Evolutionary conservation across 2,329 filamentous ascomycete species (phyloP).

Genomic region (Penicillium sp.): DNA sequence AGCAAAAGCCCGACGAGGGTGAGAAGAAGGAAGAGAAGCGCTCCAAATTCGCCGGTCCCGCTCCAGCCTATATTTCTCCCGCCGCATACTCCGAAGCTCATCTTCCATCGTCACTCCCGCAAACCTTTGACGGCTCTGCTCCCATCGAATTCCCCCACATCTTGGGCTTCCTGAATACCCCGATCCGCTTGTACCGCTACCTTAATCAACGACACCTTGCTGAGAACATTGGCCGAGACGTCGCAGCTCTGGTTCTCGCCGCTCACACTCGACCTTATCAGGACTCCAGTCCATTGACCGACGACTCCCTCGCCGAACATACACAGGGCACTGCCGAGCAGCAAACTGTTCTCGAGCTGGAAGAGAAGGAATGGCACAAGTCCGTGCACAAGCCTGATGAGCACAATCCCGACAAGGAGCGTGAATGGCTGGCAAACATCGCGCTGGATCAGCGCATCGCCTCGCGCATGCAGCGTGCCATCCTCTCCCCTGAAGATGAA

Average conservation of each 20-base stretch:
- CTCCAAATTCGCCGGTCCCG: constrained; percentile 51
- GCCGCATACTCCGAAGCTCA: constrained; percentile 62
- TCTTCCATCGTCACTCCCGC: constrained; percentile 61
- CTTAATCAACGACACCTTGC: constrained; percentile 76
- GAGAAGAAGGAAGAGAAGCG: constrained; percentile 35
- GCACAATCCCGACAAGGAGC: constrained; percentile 49
- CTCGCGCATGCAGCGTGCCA: constrained; percentile 73
- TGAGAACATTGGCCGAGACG: constrained; percentile 79
- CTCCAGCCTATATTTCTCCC: constrained; percentile 66
- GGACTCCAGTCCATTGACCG: constrained; percentile 8
- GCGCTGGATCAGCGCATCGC: constrained; percentile 70
- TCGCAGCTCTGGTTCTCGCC: constrained; percentile 73
- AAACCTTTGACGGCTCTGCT: constrained; percentile 64
- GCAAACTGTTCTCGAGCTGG: constrained; percentile 57
- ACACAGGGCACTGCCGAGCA: constrained; percentile 52
- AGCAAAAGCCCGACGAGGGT: constrained; percentile 47
- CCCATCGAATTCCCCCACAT: constrained; percentile 79
- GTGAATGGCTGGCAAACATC: constrained; percentile 69
- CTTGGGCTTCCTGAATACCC: constrained; percentile 86
- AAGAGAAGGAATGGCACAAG: constrained; percentile 82
- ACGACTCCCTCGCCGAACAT: constrained; percentile 22
- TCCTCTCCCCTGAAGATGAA: constrained; percentile 64
- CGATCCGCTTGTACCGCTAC: constrained; percentile 79
- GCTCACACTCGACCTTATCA: constrained; percentile 38
- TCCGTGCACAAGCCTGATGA: constrained; percentile 56